Evolutionary conservation across 306 rosid species (phyloP), one percentile per base, ranked within the genome.

Genomic region (Prunus mongolica): DNA sequence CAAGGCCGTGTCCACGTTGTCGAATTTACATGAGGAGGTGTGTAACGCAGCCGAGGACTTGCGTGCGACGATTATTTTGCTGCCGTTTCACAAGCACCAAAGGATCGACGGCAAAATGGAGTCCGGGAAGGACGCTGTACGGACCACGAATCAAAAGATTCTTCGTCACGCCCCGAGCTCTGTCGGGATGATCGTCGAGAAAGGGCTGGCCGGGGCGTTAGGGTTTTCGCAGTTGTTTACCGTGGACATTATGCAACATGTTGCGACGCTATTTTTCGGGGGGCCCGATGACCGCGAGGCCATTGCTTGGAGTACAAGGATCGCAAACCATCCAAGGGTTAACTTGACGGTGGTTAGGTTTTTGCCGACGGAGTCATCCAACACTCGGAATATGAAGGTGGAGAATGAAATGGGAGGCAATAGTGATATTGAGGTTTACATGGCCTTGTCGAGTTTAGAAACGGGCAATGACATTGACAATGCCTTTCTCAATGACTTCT

Each of bases 221-320:
- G 86, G 89, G 5, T 92, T 95, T 76, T 84, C 92, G 15, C 91
- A 89, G 55, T 76, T 90, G 47, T 63, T 82, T 8, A 77, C 80
- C 2, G 85, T 84, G 0, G 93, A 86, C 2, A 27, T 34, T 18
- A 77, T 83, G 8, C 97, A 88, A 22, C 93, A 88, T 24, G 85
- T 95, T 62, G 97, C 89, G 12, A 83, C 96, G 2, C 88, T 92
- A 9, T 95, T 95, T 82, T 90, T 95, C 1, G 92, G 97, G 0
- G 97, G 98, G 0, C 83, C 93, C 0, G 98, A 95, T 49, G 97
- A 95, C 16, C 93, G 96, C 0, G 97, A 95, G 75, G 98, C 97
- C 0, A 78, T 95, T 63, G 88, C 96, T 2, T 95, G 97, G 97
- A 90, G 96, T 79, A 76, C 85, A 70, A 79, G 97, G 67, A 95